Evolutionary conservation across 2,329 filamentous ascomycete species (phyloP).

Genomic region (Calonectria crousiana): DNA sequence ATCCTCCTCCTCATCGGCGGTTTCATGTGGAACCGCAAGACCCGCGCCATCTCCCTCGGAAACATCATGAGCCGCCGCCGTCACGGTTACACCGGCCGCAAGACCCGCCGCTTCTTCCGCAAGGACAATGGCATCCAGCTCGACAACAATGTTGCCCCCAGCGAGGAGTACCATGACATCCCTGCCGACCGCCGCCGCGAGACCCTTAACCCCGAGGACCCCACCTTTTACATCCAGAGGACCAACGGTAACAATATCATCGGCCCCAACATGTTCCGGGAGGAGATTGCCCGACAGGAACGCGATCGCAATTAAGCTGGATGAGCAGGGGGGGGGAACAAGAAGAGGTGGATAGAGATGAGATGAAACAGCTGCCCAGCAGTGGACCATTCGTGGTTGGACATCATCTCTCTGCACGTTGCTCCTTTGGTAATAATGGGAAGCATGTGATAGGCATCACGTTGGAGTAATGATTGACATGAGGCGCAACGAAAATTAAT

Average conservation of each 20-base stretch:
- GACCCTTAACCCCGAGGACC: conserved; percentile 62
- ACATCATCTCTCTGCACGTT: conserved; percentile 15
- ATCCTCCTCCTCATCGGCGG: conserved; percentile 64
- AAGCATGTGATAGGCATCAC: conserved; percentile 19
- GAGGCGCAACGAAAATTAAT: conserved; percentile 37
- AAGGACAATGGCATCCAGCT: conserved; percentile 60
- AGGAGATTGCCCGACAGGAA: conserved; percentile 63
- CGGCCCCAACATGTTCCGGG: conserved; percentile 60
- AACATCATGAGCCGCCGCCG: conserved; percentile 63
- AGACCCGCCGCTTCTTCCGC: conserved; percentile 51
- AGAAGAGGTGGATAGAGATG: conserved; percentile 3
- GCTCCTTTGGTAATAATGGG: conserved; percentile 28
- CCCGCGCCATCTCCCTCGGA: conserved; percentile 63
- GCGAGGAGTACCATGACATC: conserved; percentile 52
- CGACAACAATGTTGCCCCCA: conserved; percentile 47
- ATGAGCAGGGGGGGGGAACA: conserved; percentile 21
- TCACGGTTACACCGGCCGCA: conserved; percentile 58
- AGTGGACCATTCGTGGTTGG: conserved; percentile 1
- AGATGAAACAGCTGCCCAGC: not conserved
- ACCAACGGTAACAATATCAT: conserved; percentile 37
- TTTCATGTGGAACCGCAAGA: conserved; percentile 67
- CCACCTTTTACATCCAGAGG: conserved; percentile 54
- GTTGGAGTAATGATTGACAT: conserved; percentile 39
- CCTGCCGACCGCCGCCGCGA: conserved; percentile 50
- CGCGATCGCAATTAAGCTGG: conserved; percentile 49